Percentiles rank a stretch among this genome's conserved stretches.
Conservation (phyloP, 1,139 yeast genomes). For the Yamadazyma diddensiae region DNA sequence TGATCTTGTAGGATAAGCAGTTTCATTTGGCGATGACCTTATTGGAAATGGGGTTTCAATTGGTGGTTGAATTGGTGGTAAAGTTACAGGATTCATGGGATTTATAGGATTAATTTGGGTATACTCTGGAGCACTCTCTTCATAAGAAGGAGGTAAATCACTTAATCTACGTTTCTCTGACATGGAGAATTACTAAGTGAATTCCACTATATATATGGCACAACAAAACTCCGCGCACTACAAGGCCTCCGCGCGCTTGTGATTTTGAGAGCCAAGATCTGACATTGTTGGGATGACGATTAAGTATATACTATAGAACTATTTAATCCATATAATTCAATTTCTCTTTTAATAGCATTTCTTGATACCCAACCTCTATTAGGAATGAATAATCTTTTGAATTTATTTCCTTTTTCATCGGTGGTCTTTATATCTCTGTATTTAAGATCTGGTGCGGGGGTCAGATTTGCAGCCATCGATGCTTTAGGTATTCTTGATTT, state of each 20-base stretch:
- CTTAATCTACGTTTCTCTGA: conserved; percentile 4
- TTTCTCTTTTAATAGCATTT: conserved; percentile 30
- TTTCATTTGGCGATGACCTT: too few species aligned
- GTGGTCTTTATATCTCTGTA: neutral
- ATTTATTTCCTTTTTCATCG: conserved; percentile 23
- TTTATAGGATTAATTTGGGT: too few species aligned
- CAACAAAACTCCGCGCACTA: conserved; percentile 5
- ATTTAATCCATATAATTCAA: conserved; percentile 14
- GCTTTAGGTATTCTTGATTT: too few species aligned
- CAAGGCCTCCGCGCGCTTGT: conserved; percentile 9
- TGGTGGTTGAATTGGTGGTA: conserved; percentile 6
- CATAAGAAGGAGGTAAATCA: conserved; percentile 7
- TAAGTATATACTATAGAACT: neutral
- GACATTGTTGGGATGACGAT: neutral
- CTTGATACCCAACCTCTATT: conserved; percentile 51
- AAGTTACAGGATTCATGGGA: conserved; percentile 1
- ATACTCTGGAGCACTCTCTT: too few species aligned
- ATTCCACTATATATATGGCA: conserved; percentile 4
- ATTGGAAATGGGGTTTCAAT: too few species aligned
- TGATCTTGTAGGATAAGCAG: too few species aligned
- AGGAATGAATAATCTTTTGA: conserved; percentile 48
- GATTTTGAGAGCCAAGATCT: conserved; percentile 3
- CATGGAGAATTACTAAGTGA: conserved; percentile 1
- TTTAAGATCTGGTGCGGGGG: too few species aligned
- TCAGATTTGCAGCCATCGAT: too few species aligned